Conservation (phyloP, 148 eudicot genomes). For the Chenopodium berlandieri region DNA sequence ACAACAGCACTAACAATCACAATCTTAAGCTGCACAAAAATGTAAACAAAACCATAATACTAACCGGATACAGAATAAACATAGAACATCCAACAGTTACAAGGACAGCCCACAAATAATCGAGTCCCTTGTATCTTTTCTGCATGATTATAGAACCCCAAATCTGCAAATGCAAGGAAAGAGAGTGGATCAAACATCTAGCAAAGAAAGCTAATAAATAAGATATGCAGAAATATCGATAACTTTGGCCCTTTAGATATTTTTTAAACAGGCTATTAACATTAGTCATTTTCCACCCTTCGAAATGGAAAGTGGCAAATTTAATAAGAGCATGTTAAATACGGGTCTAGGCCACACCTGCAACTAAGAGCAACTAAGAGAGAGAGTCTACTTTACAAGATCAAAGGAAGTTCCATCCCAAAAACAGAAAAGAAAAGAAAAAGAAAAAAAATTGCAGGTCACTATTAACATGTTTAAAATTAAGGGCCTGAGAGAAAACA, state of each 20-base stretch:
- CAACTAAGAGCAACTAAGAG: too few relatives aligned
- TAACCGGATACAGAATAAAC: conserved; percentile 84
- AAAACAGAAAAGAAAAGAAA: too few relatives aligned
- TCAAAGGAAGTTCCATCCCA: too few relatives aligned
- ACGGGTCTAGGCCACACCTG: too few relatives aligned
- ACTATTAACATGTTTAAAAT: too few relatives aligned
- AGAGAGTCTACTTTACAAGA: too few relatives aligned
- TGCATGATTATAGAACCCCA: conserved; percentile 96
- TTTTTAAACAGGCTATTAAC: not conserved
- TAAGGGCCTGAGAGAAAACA: too few relatives aligned
- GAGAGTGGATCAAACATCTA: conserved; percentile 9
- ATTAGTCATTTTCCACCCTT: not conserved
- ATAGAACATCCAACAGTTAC: conserved; percentile 87
- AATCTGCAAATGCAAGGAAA: conserved; percentile 45
- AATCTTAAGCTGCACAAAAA: not conserved
- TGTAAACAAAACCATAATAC: not conserved
- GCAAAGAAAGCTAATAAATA: not conserved
- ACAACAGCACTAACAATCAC: not conserved
- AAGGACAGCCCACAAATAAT: conserved; percentile 74
- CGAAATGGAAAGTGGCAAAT: too few relatives aligned
- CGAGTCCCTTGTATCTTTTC: conserved; percentile 78
- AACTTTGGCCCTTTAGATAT: not conserved
- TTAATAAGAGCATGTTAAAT: too few relatives aligned
- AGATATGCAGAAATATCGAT: not conserved
- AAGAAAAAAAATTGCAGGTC: too few relatives aligned